A percentile compares a stretch with the other conserved stretches of the same genome.
These are phyloP conservation scores for Syzygium aromaticum DNA, from an alignment of 345 rosid species.

Conservation along the genomic window DNA sequence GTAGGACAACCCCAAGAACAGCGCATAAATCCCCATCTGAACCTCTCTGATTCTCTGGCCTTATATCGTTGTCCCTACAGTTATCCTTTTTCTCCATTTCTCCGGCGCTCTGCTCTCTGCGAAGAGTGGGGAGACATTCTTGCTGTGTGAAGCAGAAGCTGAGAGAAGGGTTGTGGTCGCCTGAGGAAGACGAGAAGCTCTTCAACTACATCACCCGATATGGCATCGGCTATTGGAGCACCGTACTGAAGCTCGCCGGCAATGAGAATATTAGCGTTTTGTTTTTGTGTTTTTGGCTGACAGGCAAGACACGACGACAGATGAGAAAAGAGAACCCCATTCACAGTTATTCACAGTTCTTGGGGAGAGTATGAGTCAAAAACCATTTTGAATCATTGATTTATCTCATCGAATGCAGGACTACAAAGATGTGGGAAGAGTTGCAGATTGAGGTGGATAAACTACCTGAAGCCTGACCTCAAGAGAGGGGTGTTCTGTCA, in stretches of 20 bases:
- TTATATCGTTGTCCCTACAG: not conserved
- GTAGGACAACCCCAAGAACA: not conserved
- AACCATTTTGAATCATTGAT: too few relatives aligned
- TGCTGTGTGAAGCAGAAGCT: constrained; percentile 49
- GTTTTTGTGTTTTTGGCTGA: too few relatives aligned
- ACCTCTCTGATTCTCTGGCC: not conserved
- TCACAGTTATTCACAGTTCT: too few relatives aligned
- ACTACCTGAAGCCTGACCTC: too few relatives aligned
- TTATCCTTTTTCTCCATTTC: not conserved
- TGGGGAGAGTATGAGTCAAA: too few relatives aligned
- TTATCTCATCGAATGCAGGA: too few relatives aligned
- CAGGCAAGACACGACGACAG: too few relatives aligned
- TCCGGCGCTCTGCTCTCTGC: not conserved
- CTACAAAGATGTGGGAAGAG: too few relatives aligned
- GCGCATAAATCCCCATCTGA: constrained; percentile 3
- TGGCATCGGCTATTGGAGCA: constrained; percentile 72
- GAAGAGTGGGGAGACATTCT: constrained; percentile 48
- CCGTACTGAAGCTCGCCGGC: constrained; percentile 16
- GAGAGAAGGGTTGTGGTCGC: constrained; percentile 68
- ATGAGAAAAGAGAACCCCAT: too few relatives aligned
- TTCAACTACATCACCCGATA: constrained; percentile 43
- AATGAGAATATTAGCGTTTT: too few relatives aligned
- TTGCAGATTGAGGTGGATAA: too few relatives aligned
- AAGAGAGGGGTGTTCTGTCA: too few relatives aligned
- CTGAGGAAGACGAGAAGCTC: constrained; percentile 67